These are phyloP conservation scores for Isoetes engelmannii DNA, from an alignment of 83 land plant species.

Conservation along the genomic window DNA sequence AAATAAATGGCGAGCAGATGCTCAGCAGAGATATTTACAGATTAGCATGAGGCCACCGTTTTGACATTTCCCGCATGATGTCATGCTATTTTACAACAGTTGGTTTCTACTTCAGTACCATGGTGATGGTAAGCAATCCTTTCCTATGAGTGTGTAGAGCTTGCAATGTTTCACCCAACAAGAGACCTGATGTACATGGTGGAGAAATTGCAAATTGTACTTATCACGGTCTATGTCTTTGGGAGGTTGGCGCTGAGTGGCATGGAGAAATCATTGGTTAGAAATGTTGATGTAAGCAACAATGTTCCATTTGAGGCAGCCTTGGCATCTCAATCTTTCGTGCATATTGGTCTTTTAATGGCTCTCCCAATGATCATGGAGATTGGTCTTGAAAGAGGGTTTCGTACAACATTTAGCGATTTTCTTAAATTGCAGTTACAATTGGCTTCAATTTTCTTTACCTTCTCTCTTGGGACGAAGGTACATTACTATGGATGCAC, in stretches of 20 bases:
- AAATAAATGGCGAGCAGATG: constrained; percentile 67
- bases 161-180: too few relatives aligned
- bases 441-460: constrained; percentile 36
- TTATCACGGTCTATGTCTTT: constrained; percentile 32
- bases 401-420: constrained; percentile 31
- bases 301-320: constrained; percentile 25
- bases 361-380: constrained; percentile 41
- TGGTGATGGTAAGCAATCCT: constrained; percentile 50
- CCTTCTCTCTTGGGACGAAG: constrained; percentile 37
- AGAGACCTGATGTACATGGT: too few relatives aligned
- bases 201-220: constrained; percentile 23
- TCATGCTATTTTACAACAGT: constrained; percentile 73
- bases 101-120: constrained; percentile 63
- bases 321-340: constrained; percentile 31
- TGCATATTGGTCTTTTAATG: constrained; percentile 31
- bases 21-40: constrained; percentile 77
- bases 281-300: constrained; percentile 14
- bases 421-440: constrained; percentile 40
- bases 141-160: too few relatives aligned
- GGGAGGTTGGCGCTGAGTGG: constrained; percentile 37
- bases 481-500: constrained; percentile 38
- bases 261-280: constrained; percentile 19
- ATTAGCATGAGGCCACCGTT: constrained; percentile 66
- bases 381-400: constrained; percentile 30
- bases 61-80: constrained; percentile 73